Base-by-base conservation (phyloP, 345 rosid species). In the Rhodamnia argentea region DNA sequence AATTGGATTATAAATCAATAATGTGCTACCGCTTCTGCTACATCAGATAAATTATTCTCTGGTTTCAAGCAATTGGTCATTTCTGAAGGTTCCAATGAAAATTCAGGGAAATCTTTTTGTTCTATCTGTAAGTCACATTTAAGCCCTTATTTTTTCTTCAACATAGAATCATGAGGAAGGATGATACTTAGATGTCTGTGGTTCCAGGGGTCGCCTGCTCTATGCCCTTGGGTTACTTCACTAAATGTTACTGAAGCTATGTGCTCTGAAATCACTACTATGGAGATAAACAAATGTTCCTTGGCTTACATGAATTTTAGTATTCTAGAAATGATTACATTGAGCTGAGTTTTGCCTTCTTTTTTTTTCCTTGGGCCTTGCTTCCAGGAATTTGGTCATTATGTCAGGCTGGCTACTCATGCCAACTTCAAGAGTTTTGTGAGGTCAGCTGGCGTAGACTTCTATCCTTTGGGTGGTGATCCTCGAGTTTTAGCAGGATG, bases 401-500 rank as follows among this genome's bases (percentile, higher is more conserved):
- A 82, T 89, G 99, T 97, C 86, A 92, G 99, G 92, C 85, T 97
- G 91, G 99, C 99, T 85, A 96, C 99, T 88, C 99, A 96, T 93
- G 94, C 90, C 60, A 97, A 97, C 89, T 97, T 97, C 91, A 87
- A 88, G 58, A 86, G 90, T 78, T 97, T 97, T 91, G 98, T 97
- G 83, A 93, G 88, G 89, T 92, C 95, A 76, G 96, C 97, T 82
- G 98, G 96, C 52, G 93, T 97, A 85, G 99, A 94, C 52, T 97
- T 97, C 87, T 96, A 92, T 84, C 99, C 99, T 54, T 89, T 97
- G 90, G 99, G 99, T 7, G 99, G 99, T 88, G 99, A 97, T 92
- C 99, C 99, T 85, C 93, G 98, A 74, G 94, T 93, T 87, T 91
- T 97, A 91, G 99, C 99, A 88, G 98, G 91, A 93, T 96, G 99